Evolutionary conservation across 2,329 filamentous ascomycete species (phyloP).

Genomic region (Fusarium virguliforme): DNA sequence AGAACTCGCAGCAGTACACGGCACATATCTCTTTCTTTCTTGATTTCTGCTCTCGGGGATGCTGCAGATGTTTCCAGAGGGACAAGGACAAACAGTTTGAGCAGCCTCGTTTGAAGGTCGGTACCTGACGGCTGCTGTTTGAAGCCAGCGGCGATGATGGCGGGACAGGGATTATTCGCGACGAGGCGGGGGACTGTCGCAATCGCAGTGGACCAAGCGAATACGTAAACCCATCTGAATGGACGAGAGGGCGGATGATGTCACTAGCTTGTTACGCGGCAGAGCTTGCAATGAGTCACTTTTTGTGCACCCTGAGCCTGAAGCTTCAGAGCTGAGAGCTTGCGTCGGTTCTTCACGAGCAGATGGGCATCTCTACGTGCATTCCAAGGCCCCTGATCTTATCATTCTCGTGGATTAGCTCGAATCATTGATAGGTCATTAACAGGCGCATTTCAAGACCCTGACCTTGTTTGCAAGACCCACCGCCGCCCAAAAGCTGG

Average conservation of each 20-base stretch:
- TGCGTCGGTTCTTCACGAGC: not conserved
- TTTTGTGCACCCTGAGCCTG: not conserved
- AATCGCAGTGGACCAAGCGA: conserved; percentile 1
- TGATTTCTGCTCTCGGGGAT: not conserved
- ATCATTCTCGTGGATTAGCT: too few species aligned
- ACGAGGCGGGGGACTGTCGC: conserved; percentile 5
- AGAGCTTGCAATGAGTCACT: conserved; percentile 1
- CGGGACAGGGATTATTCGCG: conserved; percentile 2
- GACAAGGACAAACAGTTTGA: not conserved
- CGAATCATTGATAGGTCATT: too few species aligned
- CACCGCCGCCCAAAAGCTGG: too few species aligned
- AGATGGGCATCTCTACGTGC: too few species aligned
- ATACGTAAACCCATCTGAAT: conserved; percentile 6
- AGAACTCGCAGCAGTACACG: not conserved
- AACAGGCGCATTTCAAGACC: too few species aligned
- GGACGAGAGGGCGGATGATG: not conserved
- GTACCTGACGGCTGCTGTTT: conserved; percentile 2
- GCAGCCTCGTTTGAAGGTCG: not conserved
- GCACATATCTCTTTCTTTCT: not conserved
- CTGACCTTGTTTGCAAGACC: too few species aligned
- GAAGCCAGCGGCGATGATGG: not conserved
- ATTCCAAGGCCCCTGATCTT: too few species aligned
- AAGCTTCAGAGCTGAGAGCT: not conserved
- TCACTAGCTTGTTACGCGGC: conserved; percentile 6
- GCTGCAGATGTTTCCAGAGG: not conserved